Evolutionary conservation across 2,329 filamentous ascomycete genomes (phyloP).

Genomic region (Thyridium curvatum): DNA sequence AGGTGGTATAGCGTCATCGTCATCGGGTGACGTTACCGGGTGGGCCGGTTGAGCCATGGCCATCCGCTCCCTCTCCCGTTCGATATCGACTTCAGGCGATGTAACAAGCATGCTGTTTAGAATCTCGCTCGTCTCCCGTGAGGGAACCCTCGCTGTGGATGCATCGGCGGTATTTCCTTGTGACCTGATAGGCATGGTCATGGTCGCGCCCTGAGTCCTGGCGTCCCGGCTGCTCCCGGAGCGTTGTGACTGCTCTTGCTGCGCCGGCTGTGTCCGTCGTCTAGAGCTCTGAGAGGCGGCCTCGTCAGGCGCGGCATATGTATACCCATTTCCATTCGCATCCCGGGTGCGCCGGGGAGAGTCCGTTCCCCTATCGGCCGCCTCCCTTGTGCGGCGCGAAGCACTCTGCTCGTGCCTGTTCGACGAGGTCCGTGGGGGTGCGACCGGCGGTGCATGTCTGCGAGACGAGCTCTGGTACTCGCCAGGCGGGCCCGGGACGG

Average conservation of each 20-base stretch:
- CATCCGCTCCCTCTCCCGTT: conserved; percentile 64
- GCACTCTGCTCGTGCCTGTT: conserved; percentile 44
- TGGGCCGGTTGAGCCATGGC: conserved; percentile 48
- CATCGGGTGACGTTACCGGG: conserved; percentile 25
- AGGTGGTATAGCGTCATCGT: conserved; percentile 38
- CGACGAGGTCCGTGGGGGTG: conserved; percentile 78
- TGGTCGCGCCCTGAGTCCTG: conserved; percentile 22
- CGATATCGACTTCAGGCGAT: conserved; percentile 67
- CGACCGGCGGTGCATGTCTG: conserved; percentile 62
- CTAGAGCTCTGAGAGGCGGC: conserved; percentile 28
- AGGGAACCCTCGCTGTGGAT: conserved; percentile 51
- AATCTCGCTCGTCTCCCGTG: conserved; percentile 72
- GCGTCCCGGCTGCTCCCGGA: conserved; percentile 32
- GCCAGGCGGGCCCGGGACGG: conserved; percentile 26
- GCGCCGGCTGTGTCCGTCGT: conserved; percentile 26
- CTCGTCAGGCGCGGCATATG: conserved; percentile 22
- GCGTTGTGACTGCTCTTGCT: conserved; percentile 32
- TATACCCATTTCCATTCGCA: conserved; percentile 25
- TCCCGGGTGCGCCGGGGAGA: conserved; percentile 33
- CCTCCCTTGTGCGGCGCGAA: conserved; percentile 36
- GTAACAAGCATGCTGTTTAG: conserved; percentile 72
- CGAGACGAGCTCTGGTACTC: conserved; percentile 40
- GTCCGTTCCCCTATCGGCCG: conserved; percentile 36
- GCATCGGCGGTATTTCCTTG: conserved; percentile 33
- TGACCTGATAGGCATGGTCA: conserved; percentile 38